A percentile compares a stretch with the other conserved stretches of the same genome.
These are phyloP conservation scores for Brettanomyces anomalus DNA, from an alignment of 805 yeast species.

Conservation along the genomic window DNA sequence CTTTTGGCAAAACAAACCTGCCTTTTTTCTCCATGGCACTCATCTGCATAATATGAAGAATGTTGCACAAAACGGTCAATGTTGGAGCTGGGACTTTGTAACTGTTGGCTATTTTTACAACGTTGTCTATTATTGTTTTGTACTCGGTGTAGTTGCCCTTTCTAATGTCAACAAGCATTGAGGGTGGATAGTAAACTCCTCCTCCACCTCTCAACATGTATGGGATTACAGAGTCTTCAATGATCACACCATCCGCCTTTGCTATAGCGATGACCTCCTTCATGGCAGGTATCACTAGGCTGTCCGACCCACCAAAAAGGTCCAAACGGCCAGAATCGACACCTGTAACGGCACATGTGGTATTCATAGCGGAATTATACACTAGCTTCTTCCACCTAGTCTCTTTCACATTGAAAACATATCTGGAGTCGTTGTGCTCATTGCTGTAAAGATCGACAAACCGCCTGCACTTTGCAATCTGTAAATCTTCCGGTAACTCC, in stretches of 20 bases:
- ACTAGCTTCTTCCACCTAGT: conserved; percentile 39
- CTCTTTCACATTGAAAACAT: conserved; percentile 29
- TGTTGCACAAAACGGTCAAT: conserved; percentile 18
- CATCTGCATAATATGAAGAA: conserved; percentile 24
- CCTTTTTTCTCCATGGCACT: conserved; percentile 24
- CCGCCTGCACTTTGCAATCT: conserved; percentile 22
- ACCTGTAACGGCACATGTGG: conserved; percentile 34
- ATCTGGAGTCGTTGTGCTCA: conserved; percentile 20
- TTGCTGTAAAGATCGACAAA: conserved; percentile 28
- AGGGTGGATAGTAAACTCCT: conserved; percentile 33
- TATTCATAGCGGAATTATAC: conserved; percentile 39
- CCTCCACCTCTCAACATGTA: conserved; percentile 33
- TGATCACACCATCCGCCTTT: conserved; percentile 34
- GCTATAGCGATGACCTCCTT: conserved; percentile 36
- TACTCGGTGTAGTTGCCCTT: conserved; percentile 35
- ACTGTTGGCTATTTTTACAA: conserved; percentile 22
- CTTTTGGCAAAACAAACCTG: conserved; percentile 21
- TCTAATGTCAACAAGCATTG: conserved; percentile 39
- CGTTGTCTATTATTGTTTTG: conserved; percentile 35
- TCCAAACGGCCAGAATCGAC: conserved; percentile 31
- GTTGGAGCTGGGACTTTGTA: conserved; percentile 25
- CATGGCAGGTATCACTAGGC: conserved; percentile 33
- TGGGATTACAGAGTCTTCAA: conserved; percentile 27
- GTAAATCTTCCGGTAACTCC: conserved; percentile 16
- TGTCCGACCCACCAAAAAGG: conserved; percentile 20